Conservation (phyloP, 1,139 yeast species). For the Hyphopichia wangnamkhiaoensis region DNA sequence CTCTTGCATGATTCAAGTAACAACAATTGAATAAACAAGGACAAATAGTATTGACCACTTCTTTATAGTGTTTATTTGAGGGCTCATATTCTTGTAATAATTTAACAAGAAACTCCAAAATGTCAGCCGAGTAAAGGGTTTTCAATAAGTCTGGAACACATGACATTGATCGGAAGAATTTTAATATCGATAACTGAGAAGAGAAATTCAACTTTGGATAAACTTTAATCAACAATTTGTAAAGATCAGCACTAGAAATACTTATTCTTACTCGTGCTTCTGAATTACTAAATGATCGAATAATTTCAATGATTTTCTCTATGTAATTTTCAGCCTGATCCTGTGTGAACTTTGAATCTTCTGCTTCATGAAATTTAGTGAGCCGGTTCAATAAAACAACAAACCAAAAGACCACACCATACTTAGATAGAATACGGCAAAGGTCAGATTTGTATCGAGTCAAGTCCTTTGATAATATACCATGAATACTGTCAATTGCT, state of each 20-base stretch:
- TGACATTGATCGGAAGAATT: constrained; percentile 46
- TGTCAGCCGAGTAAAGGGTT: constrained; percentile 39
- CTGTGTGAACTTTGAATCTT: constrained; percentile 14
- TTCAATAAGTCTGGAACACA: constrained; percentile 37
- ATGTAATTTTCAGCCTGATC: constrained; percentile 30
- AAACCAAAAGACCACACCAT: constrained; percentile 52
- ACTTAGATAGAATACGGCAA: constrained; percentile 53
- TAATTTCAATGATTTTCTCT: constrained; percentile 38
- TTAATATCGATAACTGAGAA: constrained; percentile 42
- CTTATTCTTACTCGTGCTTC: constrained; percentile 44
- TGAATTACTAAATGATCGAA: constrained; percentile 44
- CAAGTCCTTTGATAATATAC: constrained; percentile 43
- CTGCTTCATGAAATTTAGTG: constrained; percentile 15
- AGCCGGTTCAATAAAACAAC: constrained; percentile 43
- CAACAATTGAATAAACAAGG: constrained; percentile 58
- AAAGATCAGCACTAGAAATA: constrained; percentile 44
- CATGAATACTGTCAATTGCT: constrained; percentile 49
- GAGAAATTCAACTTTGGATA: constrained; percentile 29
- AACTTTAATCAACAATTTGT: constrained; percentile 44
- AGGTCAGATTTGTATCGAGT: constrained; percentile 53
- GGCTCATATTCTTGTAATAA: constrained; percentile 32
- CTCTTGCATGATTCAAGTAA: constrained; percentile 54
- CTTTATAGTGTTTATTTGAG: constrained; percentile 32
- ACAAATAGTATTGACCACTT: constrained; percentile 42
- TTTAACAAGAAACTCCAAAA: constrained; percentile 41